Percentiles rank a stretch among this genome's conserved stretches.
Conservation (phyloP, 306 rosid genomes). For the Glycyrrhiza uralensis region DNA sequence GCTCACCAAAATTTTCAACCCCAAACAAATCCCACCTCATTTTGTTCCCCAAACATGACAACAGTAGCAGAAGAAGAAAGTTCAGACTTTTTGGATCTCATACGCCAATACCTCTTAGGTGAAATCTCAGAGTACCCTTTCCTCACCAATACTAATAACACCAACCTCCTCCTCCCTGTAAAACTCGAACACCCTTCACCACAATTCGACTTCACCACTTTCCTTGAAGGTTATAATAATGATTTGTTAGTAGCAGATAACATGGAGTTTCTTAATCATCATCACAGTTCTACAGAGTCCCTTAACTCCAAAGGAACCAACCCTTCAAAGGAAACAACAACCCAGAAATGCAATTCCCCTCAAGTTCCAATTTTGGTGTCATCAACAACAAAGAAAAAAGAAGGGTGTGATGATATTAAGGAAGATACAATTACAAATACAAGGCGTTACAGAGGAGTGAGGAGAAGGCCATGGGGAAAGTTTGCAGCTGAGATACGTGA, state of each 20-base stretch:
- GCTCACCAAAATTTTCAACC: neutral
- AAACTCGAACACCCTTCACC: slow-evolving; percentile 47
- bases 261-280: neutral
- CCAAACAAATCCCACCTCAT: slow-evolving; percentile 17
- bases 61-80: slow-evolving; percentile 38
- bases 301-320: neutral
- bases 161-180: slow-evolving; percentile 48
- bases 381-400: neutral
- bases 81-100: slow-evolving; percentile 54
- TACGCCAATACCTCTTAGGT: slow-evolving; percentile 56
- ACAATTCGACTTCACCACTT: slow-evolving; percentile 38
- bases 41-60: slow-evolving; percentile 22
- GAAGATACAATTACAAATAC: too few species aligned
- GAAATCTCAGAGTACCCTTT: slow-evolving; percentile 49
- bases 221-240: slow-evolving; percentile 11
- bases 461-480: slow-evolving; percentile 90
- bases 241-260: slow-evolving; percentile 33
- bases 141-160: slow-evolving; percentile 18
- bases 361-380: neutral
- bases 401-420: neutral
- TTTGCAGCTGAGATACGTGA: slow-evolving; percentile 90
- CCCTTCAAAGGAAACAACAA: neutral
- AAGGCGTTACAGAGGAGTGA: slow-evolving; percentile 75
- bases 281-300: neutral
- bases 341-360: neutral